phyloP scores from a whole-genome alignment of 2,329 filamentous ascomycete genomes.

The Colletotrichum truncatum region DNA sequence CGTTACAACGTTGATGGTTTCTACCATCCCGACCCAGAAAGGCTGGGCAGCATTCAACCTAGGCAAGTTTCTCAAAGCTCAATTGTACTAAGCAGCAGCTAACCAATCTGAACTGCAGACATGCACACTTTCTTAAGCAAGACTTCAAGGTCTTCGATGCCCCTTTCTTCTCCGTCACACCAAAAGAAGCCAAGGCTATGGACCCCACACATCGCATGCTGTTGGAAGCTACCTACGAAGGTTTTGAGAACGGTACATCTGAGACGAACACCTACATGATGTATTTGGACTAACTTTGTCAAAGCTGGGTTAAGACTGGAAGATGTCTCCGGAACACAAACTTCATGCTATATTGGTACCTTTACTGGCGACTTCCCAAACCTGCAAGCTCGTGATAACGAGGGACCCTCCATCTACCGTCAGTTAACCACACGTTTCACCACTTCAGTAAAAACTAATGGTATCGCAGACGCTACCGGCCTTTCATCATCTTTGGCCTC shows the following conservation, averaged over 20 bases:
- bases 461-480: constrained; percentile 59
- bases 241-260: constrained; percentile 53
- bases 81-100: background rate
- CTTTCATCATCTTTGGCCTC: constrained; percentile 44
- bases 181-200: constrained; percentile 39
- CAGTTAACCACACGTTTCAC: constrained; percentile 42
- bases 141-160: constrained; percentile 40
- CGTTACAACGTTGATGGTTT: constrained; percentile 36
- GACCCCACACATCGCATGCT: constrained; percentile 48
- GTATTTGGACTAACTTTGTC: background rate
- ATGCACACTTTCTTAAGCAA: constrained; percentile 42
- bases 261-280: constrained; percentile 31
- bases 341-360: constrained; percentile 44
- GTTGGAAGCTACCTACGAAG: constrained; percentile 46
- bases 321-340: constrained; percentile 39
- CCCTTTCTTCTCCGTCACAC: constrained; percentile 37
- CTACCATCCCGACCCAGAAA: constrained; percentile 30
- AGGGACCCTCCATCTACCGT: constrained; percentile 35
- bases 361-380: constrained; percentile 44
- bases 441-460: constrained; percentile 34
- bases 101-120: background rate
- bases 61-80: background rate
- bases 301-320: constrained; percentile 47
- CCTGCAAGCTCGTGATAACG: constrained; percentile 35
- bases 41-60: constrained; percentile 33